Evolutionary conservation across 352 stramenopile genomes (phyloP).

Genomic region (Elongisporangium prolatum): DNA sequence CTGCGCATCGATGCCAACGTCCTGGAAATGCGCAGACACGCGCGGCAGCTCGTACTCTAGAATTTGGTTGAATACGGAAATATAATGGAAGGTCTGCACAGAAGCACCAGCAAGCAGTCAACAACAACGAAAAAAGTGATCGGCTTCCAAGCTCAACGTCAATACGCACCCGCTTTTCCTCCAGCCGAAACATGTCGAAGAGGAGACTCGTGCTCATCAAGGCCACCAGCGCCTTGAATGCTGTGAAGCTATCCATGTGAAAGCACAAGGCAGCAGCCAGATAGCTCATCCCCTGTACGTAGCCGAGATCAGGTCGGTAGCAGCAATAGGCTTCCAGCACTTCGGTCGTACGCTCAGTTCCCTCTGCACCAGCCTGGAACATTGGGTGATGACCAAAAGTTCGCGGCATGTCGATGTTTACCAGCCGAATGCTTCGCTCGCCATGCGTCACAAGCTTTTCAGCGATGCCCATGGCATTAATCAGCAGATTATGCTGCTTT

Average conservation of each 20-base stretch:
- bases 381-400: constrained; percentile 81
- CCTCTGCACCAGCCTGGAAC: constrained; percentile 70
- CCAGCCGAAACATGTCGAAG: constrained; percentile 88
- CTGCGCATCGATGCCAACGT: constrained; percentile 71
- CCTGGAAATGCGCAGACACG: constrained; percentile 60
- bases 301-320: constrained; percentile 80
- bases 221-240: constrained; percentile 79
- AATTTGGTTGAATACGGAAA: constrained; percentile 72
- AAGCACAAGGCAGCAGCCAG: constrained; percentile 80
- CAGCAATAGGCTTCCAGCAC: constrained; percentile 85
- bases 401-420: constrained; percentile 80
- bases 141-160: neutral
- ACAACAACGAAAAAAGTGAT: constrained; percentile 4
- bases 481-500: constrained; percentile 34
- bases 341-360: constrained; percentile 66
- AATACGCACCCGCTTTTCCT: constrained; percentile 60
- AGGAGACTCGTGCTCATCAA: constrained; percentile 80
- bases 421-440: constrained; percentile 80
- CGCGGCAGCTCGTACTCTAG: constrained; percentile 73
- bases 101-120: neutral
- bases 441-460: constrained; percentile 77
- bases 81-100: constrained; percentile 81
- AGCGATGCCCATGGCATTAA: constrained; percentile 68
- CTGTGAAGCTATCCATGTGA: constrained; percentile 86
- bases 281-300: constrained; percentile 88